Evolutionary conservation across 106 monocot genomes (phyloP), one percentile per base, ranked within the genome.

Genomic region (Amphibolis antarctica): DNA sequence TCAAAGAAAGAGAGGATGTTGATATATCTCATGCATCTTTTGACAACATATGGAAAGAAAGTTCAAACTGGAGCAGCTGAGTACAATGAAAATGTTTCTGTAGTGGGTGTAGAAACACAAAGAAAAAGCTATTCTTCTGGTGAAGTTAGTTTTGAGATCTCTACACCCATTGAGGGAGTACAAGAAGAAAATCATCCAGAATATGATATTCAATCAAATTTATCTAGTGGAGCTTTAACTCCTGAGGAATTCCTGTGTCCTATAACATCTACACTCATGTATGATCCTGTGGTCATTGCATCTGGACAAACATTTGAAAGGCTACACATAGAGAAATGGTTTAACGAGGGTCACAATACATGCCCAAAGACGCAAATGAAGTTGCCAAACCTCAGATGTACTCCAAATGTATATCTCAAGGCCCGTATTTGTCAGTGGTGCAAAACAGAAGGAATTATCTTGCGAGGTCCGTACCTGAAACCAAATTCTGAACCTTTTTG

Each of bases 281-380:
- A 67, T 68, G 91, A 99, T 75, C 91, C 98, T 13, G 91, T 99
- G 46, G 69, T 88, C 66, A 91, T 99, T 66, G 63, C 82, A 62
- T 91, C 98, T 36, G 91, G 98, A 28, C 80, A 85, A 73, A 91
- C 98, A 48, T 99, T 70, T 72, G 98, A 91, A 77, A 85, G 85
- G 56, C 46, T 42, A 9, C 71, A 24, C 0, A 99, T 99, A 14
- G 80, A 82, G 51, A 91, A 81, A 23, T 99, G 98, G 98, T 99
- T 99, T 59, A 68, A 27, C 43, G 84, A 88, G 25, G 98, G 98
- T 12, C 56, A 99, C 71, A 72, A 70, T 73, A 81, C 75, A 17
- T 99, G 98, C 51, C 98, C 98, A 52, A 88, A 73, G 69, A 91
- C 98, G 50, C 62, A 76, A n/a, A 73, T 68, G 58, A 91, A 73